phyloP scores from a whole-genome alignment of 2,329 filamentous ascomycete genomes.

The Colletotrichum incanum region DNA sequence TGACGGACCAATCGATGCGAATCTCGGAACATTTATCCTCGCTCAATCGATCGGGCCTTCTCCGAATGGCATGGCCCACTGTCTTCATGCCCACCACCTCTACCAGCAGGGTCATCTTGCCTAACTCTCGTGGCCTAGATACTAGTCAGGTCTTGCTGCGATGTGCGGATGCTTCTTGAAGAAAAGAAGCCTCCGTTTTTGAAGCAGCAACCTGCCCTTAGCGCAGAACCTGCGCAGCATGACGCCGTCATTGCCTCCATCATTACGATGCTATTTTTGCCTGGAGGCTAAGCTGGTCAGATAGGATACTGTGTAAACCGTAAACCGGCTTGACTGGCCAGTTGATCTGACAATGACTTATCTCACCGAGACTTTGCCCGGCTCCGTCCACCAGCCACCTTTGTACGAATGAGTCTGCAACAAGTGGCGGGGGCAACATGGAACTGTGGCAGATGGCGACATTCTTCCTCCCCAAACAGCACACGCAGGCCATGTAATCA shows the following conservation, averaged over 20 bases:
- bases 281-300: background rate
- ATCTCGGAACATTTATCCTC: conserved; percentile 35
- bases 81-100: conserved; percentile 25
- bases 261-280: background rate
- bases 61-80: conserved; percentile 30
- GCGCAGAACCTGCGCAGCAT: background rate
- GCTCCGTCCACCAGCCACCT: conserved; percentile 22
- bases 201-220: conserved; percentile 1
- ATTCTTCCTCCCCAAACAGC: background rate
- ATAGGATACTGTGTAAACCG: background rate
- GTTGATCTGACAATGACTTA: background rate
- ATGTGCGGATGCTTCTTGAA: conserved; percentile 6
- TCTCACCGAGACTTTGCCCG: background rate
- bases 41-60: conserved; percentile 42
- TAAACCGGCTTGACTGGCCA: background rate
- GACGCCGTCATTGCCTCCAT: background rate
- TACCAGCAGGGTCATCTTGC: conserved; percentile 3
- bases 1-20: conserved; percentile 24
- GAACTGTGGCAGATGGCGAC: background rate
- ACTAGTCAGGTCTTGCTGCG: conserved; percentile 4
- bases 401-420: conserved; percentile 5
- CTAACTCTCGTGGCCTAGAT: conserved; percentile 1
- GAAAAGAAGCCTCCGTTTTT: conserved; percentile 4
- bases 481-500: conserved; percentile 5
- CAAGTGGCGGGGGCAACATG: conserved; percentile 26